These are phyloP conservation scores for Rheum nobile DNA, from an alignment of 148 eudicot genomes.

Conservation along the genomic window DNA sequence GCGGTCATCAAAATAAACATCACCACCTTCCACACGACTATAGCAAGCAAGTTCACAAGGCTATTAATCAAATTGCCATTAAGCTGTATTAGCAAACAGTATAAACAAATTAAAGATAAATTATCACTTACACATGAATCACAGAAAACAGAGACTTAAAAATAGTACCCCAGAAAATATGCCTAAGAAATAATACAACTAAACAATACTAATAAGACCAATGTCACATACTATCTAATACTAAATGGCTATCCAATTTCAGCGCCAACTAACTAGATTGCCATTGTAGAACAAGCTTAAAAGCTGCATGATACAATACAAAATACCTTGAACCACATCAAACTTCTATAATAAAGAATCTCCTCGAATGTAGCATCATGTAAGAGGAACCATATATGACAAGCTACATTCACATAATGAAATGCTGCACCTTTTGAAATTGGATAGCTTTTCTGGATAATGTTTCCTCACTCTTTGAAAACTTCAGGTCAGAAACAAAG, in stretches of 20 bases:
- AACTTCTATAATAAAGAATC: not conserved
- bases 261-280: not conserved
- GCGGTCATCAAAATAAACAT: conserved; percentile 84
- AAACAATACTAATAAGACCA: not conserved
- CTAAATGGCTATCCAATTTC: not conserved
- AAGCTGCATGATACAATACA: not conserved
- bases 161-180: not conserved
- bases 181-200: not conserved
- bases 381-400: not conserved
- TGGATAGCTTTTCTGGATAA: conserved; percentile 56
- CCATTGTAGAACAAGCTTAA: not conserved
- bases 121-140: conserved; percentile 14
- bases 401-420: not conserved
- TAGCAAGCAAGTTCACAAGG: conserved; percentile 92
- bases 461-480: conserved; percentile 90
- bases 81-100: conserved; percentile 29
- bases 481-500: conserved; percentile 85
- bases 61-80: conserved; percentile 43
- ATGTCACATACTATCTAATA: not conserved
- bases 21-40: conserved; percentile 92
- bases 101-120: conserved; percentile 16
- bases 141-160: not conserved
- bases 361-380: not conserved
- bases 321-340: not conserved
- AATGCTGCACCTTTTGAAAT: conserved; percentile 67